phyloP scores from a whole-genome alignment of 805 yeast genomes.

The Starmerella floricola region DNA sequence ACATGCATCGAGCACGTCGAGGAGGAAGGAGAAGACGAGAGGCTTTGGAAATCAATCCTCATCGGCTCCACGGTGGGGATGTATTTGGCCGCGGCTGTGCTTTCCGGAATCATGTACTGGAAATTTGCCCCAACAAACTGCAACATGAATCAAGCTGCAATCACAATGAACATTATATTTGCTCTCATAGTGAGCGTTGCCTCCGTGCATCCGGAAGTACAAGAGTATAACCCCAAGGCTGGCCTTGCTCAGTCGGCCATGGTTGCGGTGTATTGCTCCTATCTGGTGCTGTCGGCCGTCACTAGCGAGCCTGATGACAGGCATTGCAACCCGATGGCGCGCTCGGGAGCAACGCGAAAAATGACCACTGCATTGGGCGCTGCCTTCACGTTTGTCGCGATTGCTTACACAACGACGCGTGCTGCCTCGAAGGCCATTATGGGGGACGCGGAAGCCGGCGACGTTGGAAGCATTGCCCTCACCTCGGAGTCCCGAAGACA shows the following conservation, averaged over 20 bases:
- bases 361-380: constrained; percentile 83
- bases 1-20: constrained; percentile 85
- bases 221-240: constrained; percentile 86
- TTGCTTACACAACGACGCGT: constrained; percentile 92
- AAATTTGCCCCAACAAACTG: constrained; percentile 76
- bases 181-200: constrained; percentile 51
- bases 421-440: constrained; percentile 62
- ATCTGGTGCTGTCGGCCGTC: constrained; percentile 81
- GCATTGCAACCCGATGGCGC: constrained; percentile 78
- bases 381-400: constrained; percentile 81
- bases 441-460: constrained; percentile 37
- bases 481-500: constrained; percentile 41
- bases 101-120: constrained; percentile 69
- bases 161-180: constrained; percentile 59
- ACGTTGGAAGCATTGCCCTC: constrained; percentile 16
- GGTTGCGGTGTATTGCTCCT: constrained; percentile 89
- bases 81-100: constrained; percentile 61
- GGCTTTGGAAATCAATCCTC: constrained; percentile 66
- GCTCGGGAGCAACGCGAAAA: constrained; percentile 83
- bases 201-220: constrained; percentile 71
- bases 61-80: constrained; percentile 78
- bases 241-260: constrained; percentile 94
- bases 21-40: constrained; percentile 46
- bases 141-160: constrained; percentile 78
- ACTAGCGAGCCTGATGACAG: constrained; percentile 94